Percentiles rank a stretch among this genome's conserved stretches.
Conservation (phyloP, 805 yeast species). For the Metschnikowia koreensis region DNA sequence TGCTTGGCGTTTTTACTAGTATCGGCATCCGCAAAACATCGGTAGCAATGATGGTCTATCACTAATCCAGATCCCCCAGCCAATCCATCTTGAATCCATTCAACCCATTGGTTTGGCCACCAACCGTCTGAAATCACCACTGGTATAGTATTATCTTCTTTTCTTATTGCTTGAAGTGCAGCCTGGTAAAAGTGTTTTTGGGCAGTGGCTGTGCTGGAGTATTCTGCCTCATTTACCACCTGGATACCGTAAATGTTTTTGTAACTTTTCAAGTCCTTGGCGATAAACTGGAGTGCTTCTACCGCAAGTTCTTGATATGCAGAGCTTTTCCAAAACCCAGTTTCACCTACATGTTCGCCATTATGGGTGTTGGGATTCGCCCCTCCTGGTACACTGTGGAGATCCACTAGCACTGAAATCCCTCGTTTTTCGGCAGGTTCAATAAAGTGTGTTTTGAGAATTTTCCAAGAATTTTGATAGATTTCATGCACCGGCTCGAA, state of each 20-base stretch:
- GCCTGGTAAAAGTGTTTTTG: constrained; percentile 62
- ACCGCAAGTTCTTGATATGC: constrained; percentile 45
- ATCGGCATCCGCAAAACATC: constrained; percentile 79
- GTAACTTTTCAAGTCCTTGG: constrained; percentile 50
- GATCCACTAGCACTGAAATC: constrained; percentile 76
- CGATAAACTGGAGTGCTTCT: constrained; percentile 56
- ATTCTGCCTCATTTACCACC: constrained; percentile 80
- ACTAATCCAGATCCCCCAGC: constrained; percentile 53
- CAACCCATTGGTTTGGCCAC: constrained; percentile 79
- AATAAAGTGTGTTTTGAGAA: constrained; percentile 51
- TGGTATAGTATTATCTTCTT: constrained; percentile 57
- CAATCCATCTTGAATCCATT: constrained; percentile 54
- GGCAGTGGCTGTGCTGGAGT: constrained; percentile 48
- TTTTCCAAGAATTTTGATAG: constrained; percentile 70
- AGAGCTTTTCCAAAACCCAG: constrained; percentile 61
- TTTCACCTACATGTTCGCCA: constrained; percentile 57
- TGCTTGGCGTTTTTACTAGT: constrained; percentile 60
- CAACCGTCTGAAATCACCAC: constrained; percentile 89
- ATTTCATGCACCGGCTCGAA: constrained; percentile 55
- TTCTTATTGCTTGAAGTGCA: constrained; percentile 61
- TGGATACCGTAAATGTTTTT: constrained; percentile 82
- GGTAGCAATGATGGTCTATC: constrained; percentile 80
- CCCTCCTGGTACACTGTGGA: constrained; percentile 91
- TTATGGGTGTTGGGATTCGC: constrained; percentile 85
- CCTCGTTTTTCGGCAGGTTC: constrained; percentile 56